Percentiles rank a stretch among this genome's conserved stretches.
Evolutionary conservation across 2,329 filamentous ascomycete genomes (phyloP).

Genomic region (Paraphoma chrysanthemicola): DNA sequence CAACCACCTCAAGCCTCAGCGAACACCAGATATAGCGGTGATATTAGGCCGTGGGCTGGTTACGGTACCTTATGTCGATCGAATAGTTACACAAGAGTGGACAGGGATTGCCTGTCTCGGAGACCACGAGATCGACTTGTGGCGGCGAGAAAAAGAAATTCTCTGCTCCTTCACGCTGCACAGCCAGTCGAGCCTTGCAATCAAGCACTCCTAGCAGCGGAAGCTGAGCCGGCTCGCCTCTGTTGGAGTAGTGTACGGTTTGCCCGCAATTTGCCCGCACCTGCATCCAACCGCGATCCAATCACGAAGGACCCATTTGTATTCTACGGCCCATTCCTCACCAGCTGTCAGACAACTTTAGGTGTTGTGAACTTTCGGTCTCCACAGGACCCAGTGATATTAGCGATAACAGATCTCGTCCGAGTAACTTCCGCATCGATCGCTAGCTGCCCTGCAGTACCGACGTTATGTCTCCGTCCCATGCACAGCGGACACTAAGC

Average conservation of each 20-base stretch:
- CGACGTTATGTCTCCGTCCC: slow-evolving; percentile 15
- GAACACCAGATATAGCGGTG: not conserved
- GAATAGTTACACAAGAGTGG: not conserved
- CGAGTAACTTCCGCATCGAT: slow-evolving; percentile 1
- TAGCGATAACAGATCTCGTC: not conserved
- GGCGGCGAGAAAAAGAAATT: slow-evolving; percentile 17
- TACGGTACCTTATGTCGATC: not conserved
- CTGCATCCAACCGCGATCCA: slow-evolving; percentile 1
- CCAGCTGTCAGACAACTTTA: too few relatives aligned
- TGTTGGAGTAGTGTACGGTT: slow-evolving; percentile 10
- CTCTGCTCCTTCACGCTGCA: slow-evolving; percentile 5
- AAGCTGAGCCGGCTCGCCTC: slow-evolving; percentile 26
- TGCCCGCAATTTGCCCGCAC: slow-evolving; percentile 4
- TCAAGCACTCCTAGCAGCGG: slow-evolving; percentile 18
- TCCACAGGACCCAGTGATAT: too few relatives aligned
- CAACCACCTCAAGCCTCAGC: slow-evolving; percentile 3
- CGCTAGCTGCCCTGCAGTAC: slow-evolving; percentile 2
- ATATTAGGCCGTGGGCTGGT: not conserved
- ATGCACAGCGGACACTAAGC: slow-evolving; percentile 32
- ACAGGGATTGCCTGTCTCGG: not conserved
- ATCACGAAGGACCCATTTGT: not conserved
- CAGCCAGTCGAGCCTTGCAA: slow-evolving; percentile 14
- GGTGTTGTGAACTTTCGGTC: too few relatives aligned
- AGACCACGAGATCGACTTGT: slow-evolving; percentile 8
- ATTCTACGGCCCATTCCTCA: not conserved